phyloP scores from a whole-genome alignment of 352 stramenopile species.

The Pythium sukuiense region DNA sequence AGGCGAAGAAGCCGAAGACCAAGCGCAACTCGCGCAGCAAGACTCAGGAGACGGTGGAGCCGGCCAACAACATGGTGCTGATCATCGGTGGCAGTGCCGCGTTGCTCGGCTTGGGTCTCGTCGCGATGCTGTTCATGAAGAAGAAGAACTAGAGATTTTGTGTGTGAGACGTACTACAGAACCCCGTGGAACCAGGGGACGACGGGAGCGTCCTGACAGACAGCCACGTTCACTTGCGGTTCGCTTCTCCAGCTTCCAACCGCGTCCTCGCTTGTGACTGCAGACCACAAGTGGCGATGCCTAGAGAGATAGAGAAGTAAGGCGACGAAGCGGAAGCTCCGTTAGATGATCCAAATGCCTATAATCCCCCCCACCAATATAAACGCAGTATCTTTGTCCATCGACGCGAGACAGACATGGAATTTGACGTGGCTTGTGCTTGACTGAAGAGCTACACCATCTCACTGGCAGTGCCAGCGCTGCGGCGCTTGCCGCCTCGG shows the following conservation, averaged over 20 bases:
- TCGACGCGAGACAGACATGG: not conserved
- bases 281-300: conserved; percentile 22
- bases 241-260: not conserved
- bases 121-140: conserved; percentile 57
- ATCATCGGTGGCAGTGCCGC: conserved; percentile 28
- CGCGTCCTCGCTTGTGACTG: conserved; percentile 12
- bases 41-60: not conserved
- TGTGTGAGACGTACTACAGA: conserved; percentile 7
- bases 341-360: conserved; percentile 21
- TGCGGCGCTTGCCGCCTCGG: conserved; percentile 13
- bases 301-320: conserved; percentile 3
- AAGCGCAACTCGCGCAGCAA: conserved; percentile 12
- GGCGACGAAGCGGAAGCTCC: not conserved
- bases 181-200: not conserved
- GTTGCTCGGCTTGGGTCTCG: conserved; percentile 47
- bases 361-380: conserved; percentile 5
- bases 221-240: not conserved
- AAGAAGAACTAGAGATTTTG: conserved; percentile 54
- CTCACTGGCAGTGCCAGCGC: not conserved
- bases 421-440: not conserved
- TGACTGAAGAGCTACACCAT: conserved; percentile 8
- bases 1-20: conserved; percentile 43
- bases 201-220: not conserved
- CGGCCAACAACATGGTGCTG: conserved; percentile 21
- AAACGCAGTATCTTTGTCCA: conserved; percentile 8